These are phyloP conservation scores for Xerocomus spinulosus DNA, from an alignment of 768 basidiomycete genomes.

Conservation along the genomic window DNA sequence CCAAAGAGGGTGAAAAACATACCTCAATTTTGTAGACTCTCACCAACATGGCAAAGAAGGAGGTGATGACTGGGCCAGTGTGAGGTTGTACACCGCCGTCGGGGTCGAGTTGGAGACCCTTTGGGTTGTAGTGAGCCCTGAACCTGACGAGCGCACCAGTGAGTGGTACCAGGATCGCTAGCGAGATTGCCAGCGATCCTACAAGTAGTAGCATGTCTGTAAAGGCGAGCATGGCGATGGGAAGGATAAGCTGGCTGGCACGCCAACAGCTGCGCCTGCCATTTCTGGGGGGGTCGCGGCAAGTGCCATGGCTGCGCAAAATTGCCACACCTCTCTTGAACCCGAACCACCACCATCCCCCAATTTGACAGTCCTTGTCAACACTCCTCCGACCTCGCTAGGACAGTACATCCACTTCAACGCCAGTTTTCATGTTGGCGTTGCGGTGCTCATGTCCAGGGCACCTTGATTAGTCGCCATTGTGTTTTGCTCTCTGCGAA, in stretches of 20 bases:
- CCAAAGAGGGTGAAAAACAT: constrained; percentile 10
- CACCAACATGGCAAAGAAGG: constrained; percentile 68
- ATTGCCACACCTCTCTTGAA: constrained; percentile 22
- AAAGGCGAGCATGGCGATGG: constrained; percentile 29
- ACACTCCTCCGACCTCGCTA: no score
- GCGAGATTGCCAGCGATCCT: constrained; percentile 45
- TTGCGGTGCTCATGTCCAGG: not conserved
- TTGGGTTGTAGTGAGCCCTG: constrained; percentile 83
- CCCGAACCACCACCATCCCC: constrained; percentile 31
- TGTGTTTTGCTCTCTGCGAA: not conserved
- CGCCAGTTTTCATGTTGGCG: not conserved
- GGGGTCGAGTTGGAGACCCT: constrained; percentile 72
- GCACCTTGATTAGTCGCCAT: not conserved
- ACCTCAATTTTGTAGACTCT: constrained; percentile 75
- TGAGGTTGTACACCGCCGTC: constrained; percentile 75
- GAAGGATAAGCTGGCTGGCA: not conserved
- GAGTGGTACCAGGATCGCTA: constrained; percentile 58
- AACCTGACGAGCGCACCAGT: constrained; percentile 70
- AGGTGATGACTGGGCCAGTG: constrained; percentile 71
- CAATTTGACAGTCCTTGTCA: no score
- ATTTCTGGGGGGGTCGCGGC: constrained; percentile 21
- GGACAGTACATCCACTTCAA: not conserved
- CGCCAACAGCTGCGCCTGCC: not conserved
- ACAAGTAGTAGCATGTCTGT: constrained; percentile 39
- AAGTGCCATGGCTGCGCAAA: constrained; percentile 28